Evolutionary conservation across 208 protist species (phyloP).

Genomic region (Leishmania martiniquensis): DNA sequence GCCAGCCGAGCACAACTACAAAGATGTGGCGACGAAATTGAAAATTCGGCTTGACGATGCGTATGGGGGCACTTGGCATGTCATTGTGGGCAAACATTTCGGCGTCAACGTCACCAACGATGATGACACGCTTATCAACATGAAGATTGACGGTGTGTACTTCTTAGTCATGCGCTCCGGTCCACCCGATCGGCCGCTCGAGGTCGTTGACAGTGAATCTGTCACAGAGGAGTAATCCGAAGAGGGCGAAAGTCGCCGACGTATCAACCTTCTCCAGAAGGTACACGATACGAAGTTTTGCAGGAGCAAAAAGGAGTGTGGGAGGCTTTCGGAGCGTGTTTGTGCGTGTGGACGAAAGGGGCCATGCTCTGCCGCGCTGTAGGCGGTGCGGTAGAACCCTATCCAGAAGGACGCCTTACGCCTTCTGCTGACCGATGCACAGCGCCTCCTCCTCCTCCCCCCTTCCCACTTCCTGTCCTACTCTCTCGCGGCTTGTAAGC

Average conservation of each 20-base stretch:
- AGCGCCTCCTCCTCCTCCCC: background rate
- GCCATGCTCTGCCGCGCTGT: background rate
- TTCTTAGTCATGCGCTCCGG: slow-evolving; percentile 81
- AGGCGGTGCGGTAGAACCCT: background rate
- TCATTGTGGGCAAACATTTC: slow-evolving; percentile 85
- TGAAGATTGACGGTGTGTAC: slow-evolving; percentile 79
- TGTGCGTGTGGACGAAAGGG: background rate
- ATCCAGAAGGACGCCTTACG: background rate
- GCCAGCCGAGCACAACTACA: slow-evolving; percentile 54
- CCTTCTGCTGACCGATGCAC: background rate
- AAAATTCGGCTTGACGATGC: slow-evolving; percentile 73
- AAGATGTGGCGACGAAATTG: slow-evolving; percentile 69
- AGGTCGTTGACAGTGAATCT: background rate
- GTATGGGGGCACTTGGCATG: slow-evolving; percentile 83
- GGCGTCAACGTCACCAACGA: slow-evolving; percentile 89
- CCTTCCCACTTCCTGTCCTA: slow-evolving; percentile 7
- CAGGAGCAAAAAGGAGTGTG: background rate
- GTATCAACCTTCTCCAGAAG: background rate
- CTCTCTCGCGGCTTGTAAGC: background rate
- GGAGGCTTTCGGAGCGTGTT: background rate
- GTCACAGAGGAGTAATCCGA: slow-evolving; percentile 4
- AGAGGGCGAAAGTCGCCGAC: background rate
- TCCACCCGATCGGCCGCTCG: slow-evolving; percentile 66
- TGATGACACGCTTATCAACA: slow-evolving; percentile 79
- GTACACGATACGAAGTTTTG: background rate